These are phyloP conservation scores for Lenwebbia sp. DNA, from an alignment of 345 rosid genomes.

Conservation along the genomic window DNA sequence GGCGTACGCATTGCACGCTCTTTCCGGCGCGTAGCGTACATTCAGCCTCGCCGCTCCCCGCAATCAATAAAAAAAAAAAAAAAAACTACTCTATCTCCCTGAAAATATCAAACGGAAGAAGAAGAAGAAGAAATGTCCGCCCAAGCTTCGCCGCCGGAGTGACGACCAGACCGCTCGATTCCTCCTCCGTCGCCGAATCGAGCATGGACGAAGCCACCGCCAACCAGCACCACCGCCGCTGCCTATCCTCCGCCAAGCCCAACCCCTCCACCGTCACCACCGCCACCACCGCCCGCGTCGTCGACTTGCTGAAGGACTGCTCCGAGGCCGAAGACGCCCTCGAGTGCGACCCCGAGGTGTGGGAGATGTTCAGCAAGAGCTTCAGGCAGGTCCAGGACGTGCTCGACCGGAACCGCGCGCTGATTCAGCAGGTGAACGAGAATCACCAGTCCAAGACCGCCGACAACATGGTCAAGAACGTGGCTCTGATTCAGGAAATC, in stretches of 20 bases:
- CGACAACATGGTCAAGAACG: slow-evolving; percentile 86
- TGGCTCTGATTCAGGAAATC: slow-evolving; percentile 76
- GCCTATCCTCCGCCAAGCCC: not conserved
- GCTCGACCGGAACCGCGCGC: slow-evolving; percentile 63
- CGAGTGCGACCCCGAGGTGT: slow-evolving; percentile 45
- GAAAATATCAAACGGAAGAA: not conserved
- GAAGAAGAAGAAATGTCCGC: not conserved
- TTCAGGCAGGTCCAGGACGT: slow-evolving; percentile 68
- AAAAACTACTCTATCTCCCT: not conserved
- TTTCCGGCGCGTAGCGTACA: not conserved
- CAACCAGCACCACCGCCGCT: not conserved
- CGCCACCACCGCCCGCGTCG: not conserved
- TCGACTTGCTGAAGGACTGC: not conserved
- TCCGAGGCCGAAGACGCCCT: not conserved
- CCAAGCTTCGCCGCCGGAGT: not conserved
- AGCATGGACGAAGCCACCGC: not conserved
- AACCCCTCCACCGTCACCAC: slow-evolving; percentile 12
- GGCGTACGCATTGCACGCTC: not conserved
- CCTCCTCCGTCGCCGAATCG: not conserved
- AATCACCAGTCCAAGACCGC: slow-evolving; percentile 72
- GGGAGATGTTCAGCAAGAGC: slow-evolving; percentile 39
- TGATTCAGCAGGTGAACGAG: slow-evolving; percentile 86
- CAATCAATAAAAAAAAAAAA: not conserved
- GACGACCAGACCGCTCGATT: not conserved
- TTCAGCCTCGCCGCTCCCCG: not conserved